Conservation (phyloP, 768 basidiomycete genomes). For the Pleurotus pulmonarius region DNA sequence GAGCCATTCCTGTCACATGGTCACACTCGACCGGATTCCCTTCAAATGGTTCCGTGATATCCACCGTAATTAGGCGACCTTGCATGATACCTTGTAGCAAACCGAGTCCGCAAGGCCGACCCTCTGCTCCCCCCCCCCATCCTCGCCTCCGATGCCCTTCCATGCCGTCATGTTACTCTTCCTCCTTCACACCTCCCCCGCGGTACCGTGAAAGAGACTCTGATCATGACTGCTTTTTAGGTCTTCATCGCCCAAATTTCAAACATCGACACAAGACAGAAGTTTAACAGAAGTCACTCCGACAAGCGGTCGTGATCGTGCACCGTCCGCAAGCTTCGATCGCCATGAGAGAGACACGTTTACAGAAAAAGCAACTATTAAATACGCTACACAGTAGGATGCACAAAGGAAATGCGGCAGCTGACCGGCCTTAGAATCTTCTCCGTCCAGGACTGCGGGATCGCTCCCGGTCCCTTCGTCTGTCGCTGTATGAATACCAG, state of each 20-base stretch:
- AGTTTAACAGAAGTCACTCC: too few relatives aligned
- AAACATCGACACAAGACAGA: too few relatives aligned
- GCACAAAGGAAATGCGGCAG: neutral
- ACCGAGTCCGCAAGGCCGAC: neutral
- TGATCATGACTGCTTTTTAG: too few relatives aligned
- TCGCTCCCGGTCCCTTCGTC: slow-evolving; percentile 69
- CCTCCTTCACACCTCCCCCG: neutral
- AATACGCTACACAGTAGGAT: slow-evolving; percentile 5
- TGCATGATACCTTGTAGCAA: neutral
- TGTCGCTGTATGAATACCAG: slow-evolving; percentile 43
- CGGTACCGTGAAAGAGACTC: neutral
- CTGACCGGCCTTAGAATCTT: slow-evolving; percentile 39
- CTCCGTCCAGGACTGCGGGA: slow-evolving; percentile 69
- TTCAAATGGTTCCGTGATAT: neutral
- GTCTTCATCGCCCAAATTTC: too few relatives aligned
- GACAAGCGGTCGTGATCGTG: too few relatives aligned
- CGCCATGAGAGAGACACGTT: neutral
- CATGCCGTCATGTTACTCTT: neutral
- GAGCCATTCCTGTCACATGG: slow-evolving; percentile 8
- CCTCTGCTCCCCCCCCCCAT: neutral
- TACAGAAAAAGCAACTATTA: neutral
- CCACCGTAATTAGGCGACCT: neutral
- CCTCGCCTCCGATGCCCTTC: neutral
- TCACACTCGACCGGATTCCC: neutral
- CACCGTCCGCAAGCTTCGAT: too few relatives aligned